Percentiles rank a stretch among this genome's conserved stretches.
phyloP scores from a whole-genome alignment of 2,329 filamentous ascomycete genomes.

The Epichloe elymi region DNA sequence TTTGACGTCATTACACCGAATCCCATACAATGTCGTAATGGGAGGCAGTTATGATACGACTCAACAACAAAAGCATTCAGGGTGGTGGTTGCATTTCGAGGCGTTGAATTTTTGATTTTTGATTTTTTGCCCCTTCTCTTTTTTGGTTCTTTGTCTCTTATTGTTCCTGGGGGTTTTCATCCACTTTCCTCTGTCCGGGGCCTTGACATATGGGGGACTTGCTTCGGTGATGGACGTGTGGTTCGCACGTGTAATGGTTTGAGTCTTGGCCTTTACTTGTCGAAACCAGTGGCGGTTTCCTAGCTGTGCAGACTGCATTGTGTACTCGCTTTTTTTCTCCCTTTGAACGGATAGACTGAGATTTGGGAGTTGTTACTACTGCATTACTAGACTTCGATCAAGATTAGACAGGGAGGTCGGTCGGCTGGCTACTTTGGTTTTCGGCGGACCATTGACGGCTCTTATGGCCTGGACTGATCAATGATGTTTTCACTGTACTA shows the following conservation, averaged over 20 bases:
- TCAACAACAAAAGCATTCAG: slow-evolving; percentile 13
- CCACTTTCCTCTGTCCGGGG: neutral
- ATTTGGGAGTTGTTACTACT: slow-evolving; percentile 21
- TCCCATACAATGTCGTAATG: neutral
- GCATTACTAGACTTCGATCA: slow-evolving; percentile 27
- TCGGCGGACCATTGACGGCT: slow-evolving; percentile 19
- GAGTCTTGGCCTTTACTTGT: neutral
- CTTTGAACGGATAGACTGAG: slow-evolving; percentile 19
- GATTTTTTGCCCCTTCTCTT: slow-evolving; percentile 1
- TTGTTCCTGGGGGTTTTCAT: slow-evolving; percentile 3
- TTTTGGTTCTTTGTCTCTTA: slow-evolving; percentile 7
- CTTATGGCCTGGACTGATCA: slow-evolving; percentile 22
- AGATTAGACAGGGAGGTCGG: slow-evolving; percentile 24
- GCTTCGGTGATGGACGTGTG: neutral
- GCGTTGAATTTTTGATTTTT: slow-evolving; percentile 19
- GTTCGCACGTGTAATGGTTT: slow-evolving; percentile 1
- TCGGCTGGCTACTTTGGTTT: slow-evolving; percentile 16
- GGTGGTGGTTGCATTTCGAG: slow-evolving; percentile 24
- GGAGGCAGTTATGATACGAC: slow-evolving; percentile 1
- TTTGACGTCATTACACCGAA: slow-evolving; percentile 1
- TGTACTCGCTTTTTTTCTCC: neutral
- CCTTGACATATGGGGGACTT: slow-evolving; percentile 1
- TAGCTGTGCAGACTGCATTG: slow-evolving; percentile 20
- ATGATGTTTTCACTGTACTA: slow-evolving; percentile 18
- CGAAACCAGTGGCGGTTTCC: slow-evolving; percentile 9